Evolutionary conservation across 495 filamentous ascomycete genomes (phyloP).

Genomic region (Penicillium verhagenii): DNA sequence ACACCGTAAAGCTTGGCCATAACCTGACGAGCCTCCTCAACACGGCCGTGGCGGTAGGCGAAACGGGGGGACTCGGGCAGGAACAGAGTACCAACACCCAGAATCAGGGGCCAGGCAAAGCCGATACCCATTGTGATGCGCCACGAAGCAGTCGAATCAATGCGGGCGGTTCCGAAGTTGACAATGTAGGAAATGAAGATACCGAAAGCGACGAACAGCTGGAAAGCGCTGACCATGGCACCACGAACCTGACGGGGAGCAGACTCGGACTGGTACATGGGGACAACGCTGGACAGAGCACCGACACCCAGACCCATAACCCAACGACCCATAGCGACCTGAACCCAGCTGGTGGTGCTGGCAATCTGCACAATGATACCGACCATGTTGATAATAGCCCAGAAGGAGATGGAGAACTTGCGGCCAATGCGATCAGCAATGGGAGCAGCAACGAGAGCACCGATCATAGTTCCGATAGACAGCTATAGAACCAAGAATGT

Average conservation of each 20-base stretch:
- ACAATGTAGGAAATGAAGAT: conserved; percentile 81
- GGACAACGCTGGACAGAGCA: conserved; percentile 66
- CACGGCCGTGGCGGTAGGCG: conserved; percentile 62
- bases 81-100: conserved; percentile 67
- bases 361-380: conserved; percentile 70
- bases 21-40: conserved; percentile 64
- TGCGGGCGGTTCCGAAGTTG: conserved; percentile 69
- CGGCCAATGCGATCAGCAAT: conserved; percentile 55
- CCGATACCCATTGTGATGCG: conserved; percentile 78
- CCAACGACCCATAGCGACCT: conserved; percentile 53
- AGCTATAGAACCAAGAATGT: conserved; percentile 32
- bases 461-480: conserved; percentile 66
- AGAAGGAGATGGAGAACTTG: conserved; percentile 52
- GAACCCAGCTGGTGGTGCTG: conserved; percentile 52
- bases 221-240: conserved; percentile 70
- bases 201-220: conserved; percentile 84
- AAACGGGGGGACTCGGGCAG: conserved; percentile 72
- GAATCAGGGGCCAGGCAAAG: conserved; percentile 72
- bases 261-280: conserved; percentile 73
- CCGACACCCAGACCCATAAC: conserved; percentile 71
- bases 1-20: conserved; percentile 74
- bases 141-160: conserved; percentile 62
- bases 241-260: conserved; percentile 64
- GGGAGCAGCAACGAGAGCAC: conserved; percentile 61
- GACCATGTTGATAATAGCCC: conserved; percentile 62